phyloP scores from a whole-genome alignment of 1,139 yeast genomes.

The Sugiyamaella xylanicola region DNA sequence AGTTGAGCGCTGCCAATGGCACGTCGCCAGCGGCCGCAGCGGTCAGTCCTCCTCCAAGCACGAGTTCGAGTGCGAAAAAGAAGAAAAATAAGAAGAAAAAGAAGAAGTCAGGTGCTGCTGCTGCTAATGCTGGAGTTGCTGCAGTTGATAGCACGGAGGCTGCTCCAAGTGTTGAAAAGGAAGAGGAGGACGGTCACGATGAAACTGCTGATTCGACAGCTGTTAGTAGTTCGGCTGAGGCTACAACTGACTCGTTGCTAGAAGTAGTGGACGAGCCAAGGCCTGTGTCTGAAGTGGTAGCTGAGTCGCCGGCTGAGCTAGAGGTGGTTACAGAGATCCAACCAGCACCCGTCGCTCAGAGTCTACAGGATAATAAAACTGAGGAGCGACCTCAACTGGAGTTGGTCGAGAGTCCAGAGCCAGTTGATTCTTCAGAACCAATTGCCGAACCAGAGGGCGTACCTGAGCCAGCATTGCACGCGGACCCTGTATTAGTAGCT shows the following conservation, averaged over 20 bases:
- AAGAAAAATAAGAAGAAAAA: constrained; percentile 15
- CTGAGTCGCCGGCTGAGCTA: neutral
- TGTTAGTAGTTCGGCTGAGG: neutral
- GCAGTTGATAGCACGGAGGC: neutral
- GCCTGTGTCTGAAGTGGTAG: neutral
- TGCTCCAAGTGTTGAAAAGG: neutral
- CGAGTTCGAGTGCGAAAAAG: constrained; percentile 5
- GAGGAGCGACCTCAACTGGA: no score
- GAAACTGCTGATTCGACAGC: neutral
- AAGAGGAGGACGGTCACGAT: constrained; percentile 5
- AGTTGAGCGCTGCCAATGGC: neutral
- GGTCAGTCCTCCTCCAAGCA: neutral
- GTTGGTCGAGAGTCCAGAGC: no score
- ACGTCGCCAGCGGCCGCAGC: neutral
- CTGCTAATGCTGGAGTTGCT: neutral
- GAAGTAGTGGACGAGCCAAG: neutral
- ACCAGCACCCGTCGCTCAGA: neutral
- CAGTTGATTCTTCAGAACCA: no score
- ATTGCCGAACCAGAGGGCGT: neutral
- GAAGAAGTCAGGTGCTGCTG: constrained; percentile 4
- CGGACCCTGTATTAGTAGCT: no score
- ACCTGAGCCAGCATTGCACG: neutral
- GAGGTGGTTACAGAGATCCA: neutral
- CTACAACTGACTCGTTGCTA: no score
- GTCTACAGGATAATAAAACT: no score